Percentiles rank a stretch among this genome's conserved stretches.
Evolutionary conservation across 2,329 filamentous ascomycete genomes (phyloP).

Genomic region (Colletotrichum tanaceti): DNA sequence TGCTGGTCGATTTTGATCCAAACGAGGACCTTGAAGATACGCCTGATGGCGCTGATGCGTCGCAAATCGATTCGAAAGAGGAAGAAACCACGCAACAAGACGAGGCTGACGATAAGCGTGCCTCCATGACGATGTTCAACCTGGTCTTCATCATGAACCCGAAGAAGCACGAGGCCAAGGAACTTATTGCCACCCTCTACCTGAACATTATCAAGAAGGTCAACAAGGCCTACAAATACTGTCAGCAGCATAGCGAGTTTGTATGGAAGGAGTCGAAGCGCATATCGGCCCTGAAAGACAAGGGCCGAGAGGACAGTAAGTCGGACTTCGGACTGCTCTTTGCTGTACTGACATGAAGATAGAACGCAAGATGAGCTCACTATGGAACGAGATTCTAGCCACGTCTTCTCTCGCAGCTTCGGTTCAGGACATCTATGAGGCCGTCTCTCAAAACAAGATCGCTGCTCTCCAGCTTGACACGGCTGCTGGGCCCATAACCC

Average conservation of each 20-base stretch:
- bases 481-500: constrained; percentile 66
- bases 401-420: constrained; percentile 84
- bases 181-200: constrained; percentile 81
- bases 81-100: constrained; percentile 54
- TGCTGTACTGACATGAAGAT: constrained; percentile 30
- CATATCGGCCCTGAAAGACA: constrained; percentile 84
- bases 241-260: constrained; percentile 89
- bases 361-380: constrained; percentile 70
- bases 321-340: neutral
- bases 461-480: constrained; percentile 83
- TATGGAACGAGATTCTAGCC: constrained; percentile 78
- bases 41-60: constrained; percentile 47
- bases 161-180: constrained; percentile 79
- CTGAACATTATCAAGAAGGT: constrained; percentile 91
- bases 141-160: constrained; percentile 92
- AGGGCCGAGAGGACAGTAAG: constrained; percentile 75
- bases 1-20: constrained; percentile 43
- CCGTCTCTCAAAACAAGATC: constrained; percentile 86
- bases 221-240: constrained; percentile 91
- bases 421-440: constrained; percentile 83
- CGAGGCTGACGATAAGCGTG: constrained; percentile 70
- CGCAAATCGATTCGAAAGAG: constrained; percentile 43
- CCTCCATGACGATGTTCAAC: constrained; percentile 96
- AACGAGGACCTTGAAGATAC: constrained; percentile 45
- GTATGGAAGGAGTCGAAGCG: constrained; percentile 91